phyloP scores from a whole-genome alignment of 2,329 filamentous ascomycete genomes.

The Cytospora chrysosperma region DNA sequence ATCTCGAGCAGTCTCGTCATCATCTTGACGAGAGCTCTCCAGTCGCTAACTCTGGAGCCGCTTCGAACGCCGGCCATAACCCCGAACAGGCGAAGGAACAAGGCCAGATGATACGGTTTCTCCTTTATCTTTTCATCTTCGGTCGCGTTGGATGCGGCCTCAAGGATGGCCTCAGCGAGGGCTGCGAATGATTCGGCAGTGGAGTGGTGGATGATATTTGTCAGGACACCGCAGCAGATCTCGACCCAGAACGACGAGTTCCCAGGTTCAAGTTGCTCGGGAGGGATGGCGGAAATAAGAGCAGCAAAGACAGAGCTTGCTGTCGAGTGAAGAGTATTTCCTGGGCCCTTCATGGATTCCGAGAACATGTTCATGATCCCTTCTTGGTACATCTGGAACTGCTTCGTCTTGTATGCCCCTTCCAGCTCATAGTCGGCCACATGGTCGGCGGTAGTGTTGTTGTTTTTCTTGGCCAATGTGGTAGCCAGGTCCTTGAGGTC shows the following conservation, averaged over 20 bases:
- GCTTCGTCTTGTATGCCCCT: constrained; percentile 47
- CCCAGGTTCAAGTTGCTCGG: constrained; percentile 48
- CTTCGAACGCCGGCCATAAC: constrained; percentile 76
- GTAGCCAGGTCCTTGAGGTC: constrained; percentile 56
- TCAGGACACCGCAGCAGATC: constrained; percentile 73
- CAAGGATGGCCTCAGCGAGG: constrained; percentile 61
- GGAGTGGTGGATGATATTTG: constrained; percentile 80
- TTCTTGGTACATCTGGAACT: constrained; percentile 72
- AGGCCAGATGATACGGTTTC: constrained; percentile 42
- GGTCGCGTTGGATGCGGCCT: constrained; percentile 43
- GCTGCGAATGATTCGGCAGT: constrained; percentile 70
- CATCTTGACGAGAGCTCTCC: constrained; percentile 62
- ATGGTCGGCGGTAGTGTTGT: not conserved
- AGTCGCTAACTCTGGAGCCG: constrained; percentile 70
- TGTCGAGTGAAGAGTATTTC: constrained; percentile 58
- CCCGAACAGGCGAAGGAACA: constrained; percentile 62
- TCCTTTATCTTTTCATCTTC: constrained; percentile 36
- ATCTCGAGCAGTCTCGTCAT: constrained; percentile 53
- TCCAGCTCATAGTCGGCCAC: constrained; percentile 20
- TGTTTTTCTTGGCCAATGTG: constrained; percentile 9
- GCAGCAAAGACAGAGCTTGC: constrained; percentile 53
- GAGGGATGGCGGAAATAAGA: constrained; percentile 51
- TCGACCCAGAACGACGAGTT: constrained; percentile 56
- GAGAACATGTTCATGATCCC: constrained; percentile 91
- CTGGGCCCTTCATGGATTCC: constrained; percentile 70